A percentile compares a stretch with the other conserved stretches of the same genome.
Evolutionary conservation across 2,329 filamentous ascomycete species (phyloP).

Genomic region (Paraphaeosphaeria minitans): DNA sequence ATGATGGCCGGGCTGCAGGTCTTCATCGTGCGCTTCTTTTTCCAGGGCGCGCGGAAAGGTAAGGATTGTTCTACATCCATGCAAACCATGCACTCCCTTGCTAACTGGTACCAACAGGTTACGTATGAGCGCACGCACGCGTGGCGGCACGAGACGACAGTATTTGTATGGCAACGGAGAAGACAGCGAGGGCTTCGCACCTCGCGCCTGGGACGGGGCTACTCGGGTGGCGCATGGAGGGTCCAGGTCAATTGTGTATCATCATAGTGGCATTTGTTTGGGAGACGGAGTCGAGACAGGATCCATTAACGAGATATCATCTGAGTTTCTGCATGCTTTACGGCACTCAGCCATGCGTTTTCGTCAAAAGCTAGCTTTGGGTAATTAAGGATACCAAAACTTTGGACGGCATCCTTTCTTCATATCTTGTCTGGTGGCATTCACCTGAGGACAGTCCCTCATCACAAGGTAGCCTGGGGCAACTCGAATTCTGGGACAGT

Average conservation of each 20-base stretch:
- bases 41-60: slow-evolving; percentile 81
- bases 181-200: neutral
- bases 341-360: neutral
- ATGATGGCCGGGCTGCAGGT: slow-evolving; percentile 96
- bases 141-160: neutral
- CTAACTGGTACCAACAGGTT: slow-evolving; percentile 4
- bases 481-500: neutral
- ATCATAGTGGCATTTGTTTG: slow-evolving; percentile 12
- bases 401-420: neutral
- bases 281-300: slow-evolving; percentile 7
- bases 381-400: neutral
- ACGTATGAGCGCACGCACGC: slow-evolving; percentile 5
- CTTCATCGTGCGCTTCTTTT: slow-evolving; percentile 97
- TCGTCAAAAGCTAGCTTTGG: neutral
- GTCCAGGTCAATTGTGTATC: slow-evolving; percentile 11
- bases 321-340: neutral
- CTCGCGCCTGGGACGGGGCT: neutral
- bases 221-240: slow-evolving; percentile 7
- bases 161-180: neutral
- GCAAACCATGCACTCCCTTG: neutral
- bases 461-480: neutral
- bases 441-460: no score
- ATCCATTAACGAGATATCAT: slow-evolving; percentile 8
- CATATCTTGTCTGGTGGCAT: no score
- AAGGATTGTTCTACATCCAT: slow-evolving; percentile 2